Percentiles rank a stretch among this genome's conserved stretches.
phyloP scores from a whole-genome alignment of 495 filamentous ascomycete species.

The Penicillium bovifimosum region DNA sequence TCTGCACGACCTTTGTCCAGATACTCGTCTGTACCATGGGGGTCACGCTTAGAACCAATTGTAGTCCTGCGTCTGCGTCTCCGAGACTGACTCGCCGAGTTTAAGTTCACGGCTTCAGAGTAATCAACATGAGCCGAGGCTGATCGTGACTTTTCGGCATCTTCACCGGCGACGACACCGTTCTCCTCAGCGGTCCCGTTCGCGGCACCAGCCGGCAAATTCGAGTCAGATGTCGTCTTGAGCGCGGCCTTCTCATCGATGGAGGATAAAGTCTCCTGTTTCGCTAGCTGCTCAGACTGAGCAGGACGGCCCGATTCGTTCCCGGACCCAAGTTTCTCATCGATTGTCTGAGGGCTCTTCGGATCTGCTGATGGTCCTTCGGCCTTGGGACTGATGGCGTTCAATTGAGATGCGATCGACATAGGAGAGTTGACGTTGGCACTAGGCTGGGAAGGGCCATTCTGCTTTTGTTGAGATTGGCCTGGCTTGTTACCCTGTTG shows the following conservation, averaged over 20 bases:
- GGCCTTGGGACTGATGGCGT: slow-evolving; percentile 13
- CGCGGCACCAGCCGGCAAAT: slow-evolving; percentile 11
- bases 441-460: slow-evolving; percentile 30
- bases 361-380: slow-evolving; percentile 18
- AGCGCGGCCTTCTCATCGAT: slow-evolving; percentile 43
- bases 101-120: slow-evolving; percentile 46
- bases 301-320: slow-evolving; percentile 18
- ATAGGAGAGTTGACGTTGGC: slow-evolving; percentile 19
- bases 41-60: slow-evolving; percentile 64
- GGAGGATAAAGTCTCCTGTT: slow-evolving; percentile 26
- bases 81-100: slow-evolving; percentile 36
- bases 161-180: slow-evolving; percentile 20
- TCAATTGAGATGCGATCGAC: slow-evolving; percentile 18
- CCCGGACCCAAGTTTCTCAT: slow-evolving; percentile 24
- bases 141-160: slow-evolving; percentile 30
- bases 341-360: slow-evolving; percentile 20
- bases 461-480: slow-evolving; percentile 31
- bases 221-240: slow-evolving; percentile 23
- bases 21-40: slow-evolving; percentile 66
- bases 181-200: slow-evolving; percentile 23
- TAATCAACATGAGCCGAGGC: slow-evolving; percentile 40
- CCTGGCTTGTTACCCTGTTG: slow-evolving; percentile 39
- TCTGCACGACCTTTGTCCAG: slow-evolving; percentile 69
- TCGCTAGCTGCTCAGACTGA: slow-evolving; percentile 19
- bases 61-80: slow-evolving; percentile 65